Base-by-base conservation (phyloP, 257 asterid genomes). In the Jaltomata sinuosa region DNA sequence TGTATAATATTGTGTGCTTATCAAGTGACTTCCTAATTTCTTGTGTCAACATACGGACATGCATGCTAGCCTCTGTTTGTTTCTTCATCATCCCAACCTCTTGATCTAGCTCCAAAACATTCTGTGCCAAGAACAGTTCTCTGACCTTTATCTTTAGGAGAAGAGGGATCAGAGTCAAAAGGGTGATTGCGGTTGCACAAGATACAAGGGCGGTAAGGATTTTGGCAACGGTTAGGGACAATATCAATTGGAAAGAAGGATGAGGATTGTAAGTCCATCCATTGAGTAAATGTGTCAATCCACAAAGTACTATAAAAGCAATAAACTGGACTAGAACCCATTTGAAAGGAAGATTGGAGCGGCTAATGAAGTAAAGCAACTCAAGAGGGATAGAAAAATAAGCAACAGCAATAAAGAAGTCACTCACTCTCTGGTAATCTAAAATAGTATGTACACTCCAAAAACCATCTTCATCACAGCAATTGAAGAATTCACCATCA, bases 131-230 rank as follows among this genome's bases (percentile, higher is more conserved):
- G 80, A 87, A 89, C 16, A 89, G 79, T 54, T 89, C 92, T 82
- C 92, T 84, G 40, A 89, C 90, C 84, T 89, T 89, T 22, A 89
- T 31, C 83, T 89, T 89, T 64, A 89, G 89, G 38, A 89, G 84
- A 14, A 87, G 87, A 29, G 90, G 92, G 81, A 89, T 61, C 86
- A 89, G 32, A 38, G 89, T 89, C 38, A 89, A 36, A 57, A 89
- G 92, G 83, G 92, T 89, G 61, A 89, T 89, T 29, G 90, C 88
- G 21, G 92, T 89, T 5, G 92, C 92, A 87, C 92, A 89, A 67
- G 92, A 89, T 19, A 89, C 92, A 16, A 89, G 87, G 11, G 90
- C 89, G 11, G 92, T 89, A 62, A 87, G 89, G 83, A 89, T 81
- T 85, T 89, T 89, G 6, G 90, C 83, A 86, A 89, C 65, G 0